phyloP scores from a whole-genome alignment of 306 rosid genomes.

The Quercus aquifolioides region DNA sequence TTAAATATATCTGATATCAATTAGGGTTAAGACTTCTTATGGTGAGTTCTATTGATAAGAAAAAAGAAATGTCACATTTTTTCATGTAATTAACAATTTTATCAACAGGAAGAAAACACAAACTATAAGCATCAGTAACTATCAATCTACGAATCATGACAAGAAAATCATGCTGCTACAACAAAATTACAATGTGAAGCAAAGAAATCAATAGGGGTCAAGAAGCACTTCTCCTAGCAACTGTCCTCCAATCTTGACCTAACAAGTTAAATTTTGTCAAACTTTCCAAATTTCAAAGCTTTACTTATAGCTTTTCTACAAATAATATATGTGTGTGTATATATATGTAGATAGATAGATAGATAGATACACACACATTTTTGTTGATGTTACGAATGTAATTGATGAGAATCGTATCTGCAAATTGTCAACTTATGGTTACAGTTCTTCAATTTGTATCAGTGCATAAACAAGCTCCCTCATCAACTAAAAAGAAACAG shows the following conservation, averaged over 20 bases:
- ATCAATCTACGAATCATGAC: neutral
- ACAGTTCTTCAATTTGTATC: neutral
- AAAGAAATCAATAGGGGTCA: neutral
- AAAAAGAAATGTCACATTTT: no score
- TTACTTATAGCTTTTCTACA: neutral
- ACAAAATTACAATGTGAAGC: neutral
- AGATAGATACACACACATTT: no score
- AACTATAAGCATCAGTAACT: neutral
- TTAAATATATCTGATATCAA: neutral
- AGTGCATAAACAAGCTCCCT: neutral
- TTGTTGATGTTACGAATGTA: neutral
- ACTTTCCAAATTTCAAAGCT: neutral
- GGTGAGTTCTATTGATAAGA: neutral
- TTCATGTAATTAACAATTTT: neutral
- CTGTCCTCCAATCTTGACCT: neutral
- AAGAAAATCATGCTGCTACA: neutral
- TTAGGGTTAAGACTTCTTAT: neutral
- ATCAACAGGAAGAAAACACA: neutral
- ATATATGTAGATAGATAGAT: no score
- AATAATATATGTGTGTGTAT: no score
- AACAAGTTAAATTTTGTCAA: neutral
- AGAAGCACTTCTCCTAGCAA: neutral
- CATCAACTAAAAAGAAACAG: neutral
- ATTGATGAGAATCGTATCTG: neutral
- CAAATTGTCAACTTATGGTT: neutral